A percentile compares a stretch with the other conserved stretches of the same genome.
phyloP scores from a whole-genome alignment of 1,284 basidiomycete genomes.

The Baeospora myosura region DNA sequence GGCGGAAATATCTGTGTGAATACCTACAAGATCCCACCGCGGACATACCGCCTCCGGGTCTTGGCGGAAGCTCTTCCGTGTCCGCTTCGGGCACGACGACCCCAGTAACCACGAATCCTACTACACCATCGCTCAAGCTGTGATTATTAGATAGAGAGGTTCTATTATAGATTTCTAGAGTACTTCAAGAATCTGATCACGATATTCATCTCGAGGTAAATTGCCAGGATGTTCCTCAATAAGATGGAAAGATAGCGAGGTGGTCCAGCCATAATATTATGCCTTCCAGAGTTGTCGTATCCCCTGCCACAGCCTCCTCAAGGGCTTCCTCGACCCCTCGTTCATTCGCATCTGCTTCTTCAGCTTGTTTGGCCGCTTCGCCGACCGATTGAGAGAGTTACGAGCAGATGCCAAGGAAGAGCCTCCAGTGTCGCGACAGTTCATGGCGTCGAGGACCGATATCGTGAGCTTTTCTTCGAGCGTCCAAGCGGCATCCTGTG shows the following conservation, averaged over 20 bases:
- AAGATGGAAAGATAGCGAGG: background rate
- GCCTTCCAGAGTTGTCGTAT: background rate
- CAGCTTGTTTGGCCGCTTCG: background rate
- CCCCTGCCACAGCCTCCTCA: background rate
- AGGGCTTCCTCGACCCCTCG: background rate
- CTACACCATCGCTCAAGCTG: too few species aligned
- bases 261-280: background rate
- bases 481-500: conserved; percentile 13
- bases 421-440: conserved; percentile 17
- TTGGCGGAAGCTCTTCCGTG: conserved; percentile 18
- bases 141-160: too few species aligned
- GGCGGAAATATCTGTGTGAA: conserved; percentile 63
- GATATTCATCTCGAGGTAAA: background rate
- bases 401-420: background rate
- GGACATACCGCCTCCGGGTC: conserved; percentile 26
- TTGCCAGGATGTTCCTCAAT: background rate
- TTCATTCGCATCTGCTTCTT: background rate
- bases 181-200: background rate
- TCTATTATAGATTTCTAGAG: background rate
- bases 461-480: conserved; percentile 28
- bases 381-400: background rate
- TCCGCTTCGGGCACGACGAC: conserved; percentile 30
- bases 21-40: conserved; percentile 37
- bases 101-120: too few species aligned
- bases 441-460: conserved; percentile 29